Evolutionary conservation across 179 eudicot genomes (phyloP).

Genomic region (Corrigiola litoralis): DNA sequence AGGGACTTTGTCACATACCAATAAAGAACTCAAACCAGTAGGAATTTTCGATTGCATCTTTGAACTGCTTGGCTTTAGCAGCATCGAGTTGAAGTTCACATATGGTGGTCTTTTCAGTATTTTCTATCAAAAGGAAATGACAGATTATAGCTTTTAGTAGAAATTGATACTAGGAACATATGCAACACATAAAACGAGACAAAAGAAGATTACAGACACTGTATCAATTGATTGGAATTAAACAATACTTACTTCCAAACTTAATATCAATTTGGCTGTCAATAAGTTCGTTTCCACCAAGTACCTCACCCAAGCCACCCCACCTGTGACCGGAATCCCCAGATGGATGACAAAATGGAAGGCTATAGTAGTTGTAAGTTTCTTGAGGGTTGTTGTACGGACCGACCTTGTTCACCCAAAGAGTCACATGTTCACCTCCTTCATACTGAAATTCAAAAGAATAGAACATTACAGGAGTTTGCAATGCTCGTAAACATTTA

Average conservation of each 20-base stretch:
- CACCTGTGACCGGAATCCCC: slow-evolving; percentile 70
- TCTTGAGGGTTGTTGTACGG: slow-evolving; percentile 97
- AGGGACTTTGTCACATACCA: slow-evolving; percentile 38
- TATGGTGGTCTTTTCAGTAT: slow-evolving; percentile 47
- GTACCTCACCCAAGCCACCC: slow-evolving; percentile 98
- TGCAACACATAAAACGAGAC: background rate
- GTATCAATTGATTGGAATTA: background rate
- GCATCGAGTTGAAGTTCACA: slow-evolving; percentile 74
- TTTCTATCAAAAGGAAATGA: slow-evolving; percentile 44
- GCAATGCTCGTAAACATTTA: background rate
- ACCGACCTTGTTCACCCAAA: slow-evolving; percentile 98
- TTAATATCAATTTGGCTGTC: slow-evolving; percentile 78
- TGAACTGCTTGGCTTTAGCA: slow-evolving; percentile 67
- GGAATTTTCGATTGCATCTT: slow-evolving; percentile 74
- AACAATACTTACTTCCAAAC: slow-evolving; percentile 54
- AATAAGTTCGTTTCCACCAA: slow-evolving; percentile 95
- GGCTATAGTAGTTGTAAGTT: slow-evolving; percentile 87
- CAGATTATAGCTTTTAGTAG: background rate
- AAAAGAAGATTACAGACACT: background rate
- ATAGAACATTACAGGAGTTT: slow-evolving; percentile 3
- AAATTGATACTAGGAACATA: background rate
- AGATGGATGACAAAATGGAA: slow-evolving; percentile 77
- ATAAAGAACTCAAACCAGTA: slow-evolving; percentile 91
- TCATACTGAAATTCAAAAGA: slow-evolving; percentile 52
- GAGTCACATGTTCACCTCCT: slow-evolving; percentile 53